Evolutionary conservation across 805 yeast genomes (phyloP).

Genomic region (Jamesozyma spencerorum): DNA sequence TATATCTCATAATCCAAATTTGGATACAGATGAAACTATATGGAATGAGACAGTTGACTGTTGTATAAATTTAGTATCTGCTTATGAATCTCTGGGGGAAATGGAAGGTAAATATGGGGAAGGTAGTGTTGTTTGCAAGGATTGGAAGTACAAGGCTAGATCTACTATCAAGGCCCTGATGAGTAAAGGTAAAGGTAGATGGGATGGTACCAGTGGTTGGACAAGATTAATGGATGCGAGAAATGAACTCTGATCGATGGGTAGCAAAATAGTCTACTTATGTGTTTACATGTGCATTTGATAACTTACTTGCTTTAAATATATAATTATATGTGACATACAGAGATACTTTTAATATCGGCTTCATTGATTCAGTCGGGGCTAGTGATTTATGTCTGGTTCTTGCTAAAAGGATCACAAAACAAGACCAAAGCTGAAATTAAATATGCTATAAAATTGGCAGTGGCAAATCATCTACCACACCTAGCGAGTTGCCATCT

Average conservation of each 20-base stretch:
- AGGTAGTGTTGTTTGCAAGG: constrained; percentile 78
- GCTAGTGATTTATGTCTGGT: neutral
- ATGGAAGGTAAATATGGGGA: constrained; percentile 69
- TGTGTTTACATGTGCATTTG: neutral
- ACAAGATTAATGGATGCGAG: constrained; percentile 42
- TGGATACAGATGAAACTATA: constrained; percentile 47
- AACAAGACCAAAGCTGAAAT: too few species aligned
- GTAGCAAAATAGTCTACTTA: too few species aligned
- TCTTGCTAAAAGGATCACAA: constrained; percentile 1
- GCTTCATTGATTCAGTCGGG: too few species aligned
- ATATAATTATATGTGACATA: constrained; percentile 1
- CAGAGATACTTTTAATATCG: neutral
- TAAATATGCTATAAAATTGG: neutral
- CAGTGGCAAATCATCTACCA: constrained; percentile 45
- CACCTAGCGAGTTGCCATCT: constrained; percentile 77
- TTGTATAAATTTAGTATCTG: constrained; percentile 70
- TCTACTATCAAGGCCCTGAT: constrained; percentile 62
- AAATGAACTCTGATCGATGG: constrained; percentile 12
- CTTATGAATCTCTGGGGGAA: constrained; percentile 84
- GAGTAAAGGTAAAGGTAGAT: constrained; percentile 66
- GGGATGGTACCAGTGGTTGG: constrained; percentile 82
- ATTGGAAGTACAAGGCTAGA: constrained; percentile 82
- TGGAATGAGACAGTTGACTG: constrained; percentile 79
- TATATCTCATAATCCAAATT: constrained; percentile 50
- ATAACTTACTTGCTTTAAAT: too few species aligned